Conservation (phyloP, 495 filamentous ascomycete species). For the Cryomyces minteri region DNA sequence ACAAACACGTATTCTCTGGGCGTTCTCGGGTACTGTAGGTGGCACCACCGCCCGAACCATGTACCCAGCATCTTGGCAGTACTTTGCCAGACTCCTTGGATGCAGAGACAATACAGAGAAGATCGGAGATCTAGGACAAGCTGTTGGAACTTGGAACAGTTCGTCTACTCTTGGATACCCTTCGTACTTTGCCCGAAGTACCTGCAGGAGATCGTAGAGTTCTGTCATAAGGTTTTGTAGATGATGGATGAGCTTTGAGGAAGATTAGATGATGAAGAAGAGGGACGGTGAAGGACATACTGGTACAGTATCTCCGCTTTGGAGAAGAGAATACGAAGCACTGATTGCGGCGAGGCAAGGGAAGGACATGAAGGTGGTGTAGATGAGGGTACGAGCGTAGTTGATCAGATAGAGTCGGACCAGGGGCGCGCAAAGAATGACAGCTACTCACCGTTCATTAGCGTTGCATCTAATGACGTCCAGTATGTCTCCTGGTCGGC, state of each 20-base stretch:
- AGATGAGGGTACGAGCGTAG: constrained; percentile 41
- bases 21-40: constrained; percentile 34
- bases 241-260: constrained; percentile 3
- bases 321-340: constrained; percentile 29
- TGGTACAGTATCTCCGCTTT: constrained; percentile 21
- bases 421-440: constrained; percentile 25
- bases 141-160: background rate
- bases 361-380: constrained; percentile 38
- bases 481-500: too few relatives aligned
- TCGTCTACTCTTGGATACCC: background rate
- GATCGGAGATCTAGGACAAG: constrained; percentile 18
- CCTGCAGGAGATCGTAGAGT: constrained; percentile 1
- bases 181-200: background rate
- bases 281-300: constrained; percentile 4
- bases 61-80: constrained; percentile 30
- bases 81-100: constrained; percentile 28
- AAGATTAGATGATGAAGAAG: background rate
- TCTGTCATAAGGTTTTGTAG: constrained; percentile 3
- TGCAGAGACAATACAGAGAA: constrained; percentile 25
- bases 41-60: constrained; percentile 35
- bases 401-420: constrained; percentile 41
- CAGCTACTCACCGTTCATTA: constrained; percentile 1
- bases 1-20: constrained; percentile 32
- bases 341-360: constrained; percentile 32
- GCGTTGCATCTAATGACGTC: background rate